Conservation (phyloP, 1,139 yeast genomes). For the Kodamaea alishanica region DNA sequence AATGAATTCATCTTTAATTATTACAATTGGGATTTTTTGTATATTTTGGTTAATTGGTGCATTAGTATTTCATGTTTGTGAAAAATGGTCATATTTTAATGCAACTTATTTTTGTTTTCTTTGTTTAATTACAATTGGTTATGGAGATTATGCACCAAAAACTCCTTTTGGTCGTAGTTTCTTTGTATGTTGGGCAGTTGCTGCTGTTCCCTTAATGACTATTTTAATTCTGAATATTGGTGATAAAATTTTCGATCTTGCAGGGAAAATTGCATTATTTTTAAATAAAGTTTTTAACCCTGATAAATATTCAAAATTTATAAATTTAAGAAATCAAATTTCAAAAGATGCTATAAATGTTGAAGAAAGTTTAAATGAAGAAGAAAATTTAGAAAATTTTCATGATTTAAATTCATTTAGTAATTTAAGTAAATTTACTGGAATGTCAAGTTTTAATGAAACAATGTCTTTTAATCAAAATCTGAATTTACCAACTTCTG, state of each 20-base stretch:
- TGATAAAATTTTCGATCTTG: constrained; percentile 49
- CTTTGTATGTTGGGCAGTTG: constrained; percentile 73
- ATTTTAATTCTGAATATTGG: constrained; percentile 70
- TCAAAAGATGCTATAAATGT: constrained; percentile 13
- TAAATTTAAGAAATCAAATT: constrained; percentile 7
- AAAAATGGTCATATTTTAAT: constrained; percentile 67
- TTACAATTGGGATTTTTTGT: constrained; percentile 47
- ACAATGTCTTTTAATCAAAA: neutral
- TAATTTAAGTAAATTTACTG: neutral
- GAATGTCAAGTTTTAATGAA: too few species aligned
- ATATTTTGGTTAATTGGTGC: constrained; percentile 74
- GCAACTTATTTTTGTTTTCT: constrained; percentile 70
- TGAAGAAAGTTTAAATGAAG: constrained; percentile 13
- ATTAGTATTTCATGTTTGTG: constrained; percentile 52
- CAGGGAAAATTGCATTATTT: constrained; percentile 15
- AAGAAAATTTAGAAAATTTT: neutral
- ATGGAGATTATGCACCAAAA: constrained; percentile 69
- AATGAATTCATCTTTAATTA: constrained; percentile 30
- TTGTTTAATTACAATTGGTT: constrained; percentile 78
- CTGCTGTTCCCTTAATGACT: constrained; percentile 86
- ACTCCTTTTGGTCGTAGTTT: constrained; percentile 65
- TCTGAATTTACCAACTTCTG: constrained; percentile 1
- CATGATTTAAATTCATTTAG: neutral
- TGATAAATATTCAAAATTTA: neutral
- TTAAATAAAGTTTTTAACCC: constrained; percentile 6